Conservation (phyloP, 2,329 filamentous ascomycete species). For the Aspergillus novoparasiticus region DNA sequence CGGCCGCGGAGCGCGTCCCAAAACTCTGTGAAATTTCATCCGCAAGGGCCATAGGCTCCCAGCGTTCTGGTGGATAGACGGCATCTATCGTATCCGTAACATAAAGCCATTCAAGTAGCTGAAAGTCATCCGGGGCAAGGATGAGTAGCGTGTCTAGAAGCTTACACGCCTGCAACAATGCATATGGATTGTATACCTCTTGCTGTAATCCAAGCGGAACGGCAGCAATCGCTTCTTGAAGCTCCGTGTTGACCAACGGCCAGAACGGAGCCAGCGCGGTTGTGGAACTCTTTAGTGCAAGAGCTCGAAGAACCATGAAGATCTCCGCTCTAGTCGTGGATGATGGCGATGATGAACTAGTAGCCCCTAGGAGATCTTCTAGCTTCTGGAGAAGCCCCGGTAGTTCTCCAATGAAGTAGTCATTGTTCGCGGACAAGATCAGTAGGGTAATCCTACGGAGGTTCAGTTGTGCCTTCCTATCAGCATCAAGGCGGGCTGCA, state of each 20-base stretch:
- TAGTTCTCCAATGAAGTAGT: conserved; percentile 79
- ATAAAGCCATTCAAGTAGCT: conserved; percentile 97
- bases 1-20: conserved; percentile 47
- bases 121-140: conserved; percentile 90
- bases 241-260: conserved; percentile 85
- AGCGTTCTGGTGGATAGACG: conserved; percentile 75
- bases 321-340: conserved; percentile 86
- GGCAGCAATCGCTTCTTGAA: conserved; percentile 77
- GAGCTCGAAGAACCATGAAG: conserved; percentile 81
- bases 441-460: conserved; percentile 80
- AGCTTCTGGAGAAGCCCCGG: conserved; percentile 76
- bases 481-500: conserved; percentile 90
- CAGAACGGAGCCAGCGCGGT: conserved; percentile 82
- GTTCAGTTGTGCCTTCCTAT: conserved; percentile 88
- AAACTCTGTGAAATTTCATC: conserved; percentile 83
- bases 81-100: conserved; percentile 96
- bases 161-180: conserved; percentile 89
- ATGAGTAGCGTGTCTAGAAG: conserved; percentile 86
- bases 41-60: conserved; percentile 73
- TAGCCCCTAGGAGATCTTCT: conserved; percentile 82
- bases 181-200: conserved; percentile 75
- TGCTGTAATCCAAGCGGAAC: conserved; percentile 70
- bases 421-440: conserved; percentile 73
- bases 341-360: conserved; percentile 85
- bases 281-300: conserved; percentile 76